Base-by-base conservation (phyloP, 768 basidiomycete species). In the Leccinum variicolor region DNA sequence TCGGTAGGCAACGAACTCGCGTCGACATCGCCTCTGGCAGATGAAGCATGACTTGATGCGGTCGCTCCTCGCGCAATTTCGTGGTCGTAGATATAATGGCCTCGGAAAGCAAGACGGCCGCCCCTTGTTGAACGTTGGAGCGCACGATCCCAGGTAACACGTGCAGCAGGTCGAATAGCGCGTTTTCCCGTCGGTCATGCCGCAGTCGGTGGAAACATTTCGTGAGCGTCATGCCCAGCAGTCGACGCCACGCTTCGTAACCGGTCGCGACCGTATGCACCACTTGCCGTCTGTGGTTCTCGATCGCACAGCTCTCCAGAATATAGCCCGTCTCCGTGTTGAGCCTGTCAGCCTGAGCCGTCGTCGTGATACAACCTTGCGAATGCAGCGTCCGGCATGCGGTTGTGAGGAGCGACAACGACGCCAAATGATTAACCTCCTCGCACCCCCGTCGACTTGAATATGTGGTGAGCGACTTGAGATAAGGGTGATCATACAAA, bases 111-210 rank as follows among this genome's bases (percentile, higher is more conserved):
- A 95, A 28, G 28, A 28, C 28, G 28, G 28, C 28, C 28, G 28
- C 9, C 28, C 28, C 28, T 56, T 90, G 86, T 36, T 87, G 81
- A 19, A 88, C 75, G 55, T 85, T 85, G 14, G 78, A 73, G 0
- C 85, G 86, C 31, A 80, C 81, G 47, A 95, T 80, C 21, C 83
- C 83, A 2, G 94, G 89, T 21, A 97, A 79, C 21, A 91, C 86
- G 64, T 90, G 87, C 21, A 98, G 80, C 23, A 98, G 76, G 68
- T 97, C 96, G 64, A 96, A 92, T 6, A 97, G 79, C 78, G 95
- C 87, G 59, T 85, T 87, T 72, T 97, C 94, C 23, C 92, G 83
- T 23, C 84, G 85, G 57, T 92, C 90, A 59, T 87, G 84, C 0
- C 90, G 88, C 14, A 97, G 78, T 33, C 88, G 84, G 57, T 85